Conservation (phyloP, 345 rosid genomes). For the Raphanus sativus region DNA sequence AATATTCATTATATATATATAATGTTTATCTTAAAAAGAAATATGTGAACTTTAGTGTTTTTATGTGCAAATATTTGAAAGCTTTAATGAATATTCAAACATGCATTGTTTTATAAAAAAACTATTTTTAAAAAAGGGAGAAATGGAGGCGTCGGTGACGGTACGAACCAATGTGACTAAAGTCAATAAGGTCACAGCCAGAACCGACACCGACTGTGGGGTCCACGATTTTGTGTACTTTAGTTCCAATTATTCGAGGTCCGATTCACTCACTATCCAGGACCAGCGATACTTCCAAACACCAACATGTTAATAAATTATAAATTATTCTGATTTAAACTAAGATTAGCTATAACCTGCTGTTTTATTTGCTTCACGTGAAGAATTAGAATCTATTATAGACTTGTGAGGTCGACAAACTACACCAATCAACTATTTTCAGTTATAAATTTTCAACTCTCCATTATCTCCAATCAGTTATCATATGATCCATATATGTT, state of each 20-base stretch:
- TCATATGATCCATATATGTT: too few relatives aligned
- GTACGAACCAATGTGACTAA: neutral
- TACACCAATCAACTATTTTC: too few relatives aligned
- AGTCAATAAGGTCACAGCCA: neutral
- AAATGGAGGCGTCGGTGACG: constrained; percentile 29
- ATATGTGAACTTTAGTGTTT: neutral
- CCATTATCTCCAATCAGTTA: too few relatives aligned
- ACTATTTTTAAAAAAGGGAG: neutral
- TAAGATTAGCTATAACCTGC: neutral
- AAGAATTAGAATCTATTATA: too few relatives aligned
- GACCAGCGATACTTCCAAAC: constrained; percentile 8
- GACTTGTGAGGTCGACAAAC: neutral
- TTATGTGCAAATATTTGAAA: neutral
- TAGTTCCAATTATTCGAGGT: constrained; percentile 19
- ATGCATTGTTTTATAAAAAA: neutral
- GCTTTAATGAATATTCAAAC: neutral
- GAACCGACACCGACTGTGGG: constrained; percentile 34
- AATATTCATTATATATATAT: too few relatives aligned
- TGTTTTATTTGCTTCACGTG: too few relatives aligned
- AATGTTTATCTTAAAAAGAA: neutral
- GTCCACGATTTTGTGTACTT: constrained; percentile 13
- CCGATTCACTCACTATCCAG: neutral
- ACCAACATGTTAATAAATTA: neutral
- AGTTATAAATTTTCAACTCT: too few relatives aligned
- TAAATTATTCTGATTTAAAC: neutral